A percentile compares a stretch with the other conserved stretches of the same genome.
These are phyloP conservation scores for Mycocentrospora acerina DNA, from an alignment of 2,329 filamentous ascomycete genomes.

Conservation along the genomic window DNA sequence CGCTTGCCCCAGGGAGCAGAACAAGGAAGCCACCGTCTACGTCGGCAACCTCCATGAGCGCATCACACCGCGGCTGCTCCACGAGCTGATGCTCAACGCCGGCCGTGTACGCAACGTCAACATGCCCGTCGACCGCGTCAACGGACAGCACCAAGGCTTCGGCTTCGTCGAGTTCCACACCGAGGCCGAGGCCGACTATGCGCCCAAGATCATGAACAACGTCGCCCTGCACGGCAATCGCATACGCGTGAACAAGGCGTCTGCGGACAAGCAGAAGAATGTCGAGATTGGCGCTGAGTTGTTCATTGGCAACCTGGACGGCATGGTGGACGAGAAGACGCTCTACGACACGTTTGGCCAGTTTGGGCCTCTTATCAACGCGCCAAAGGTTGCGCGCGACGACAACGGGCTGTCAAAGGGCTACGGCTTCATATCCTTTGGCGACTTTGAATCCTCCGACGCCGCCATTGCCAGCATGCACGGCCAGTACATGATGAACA, in stretches of 20 bases:
- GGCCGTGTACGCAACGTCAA: conserved; percentile 98
- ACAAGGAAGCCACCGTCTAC: conserved; percentile 97
- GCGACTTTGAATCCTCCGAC: conserved; percentile 90
- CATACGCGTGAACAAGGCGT: conserved; percentile 92
- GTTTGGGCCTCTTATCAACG: conserved; percentile 80
- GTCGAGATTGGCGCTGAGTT: conserved; percentile 95
- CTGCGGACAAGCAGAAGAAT: conserved; percentile 90
- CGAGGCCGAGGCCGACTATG: conserved; percentile 95
- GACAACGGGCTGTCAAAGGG: conserved; percentile 88
- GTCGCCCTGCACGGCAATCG: conserved; percentile 91
- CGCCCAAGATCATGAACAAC: conserved; percentile 94
- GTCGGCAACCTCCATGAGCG: conserved; percentile 98
- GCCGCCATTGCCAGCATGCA: conserved; percentile 91
- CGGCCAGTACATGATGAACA: conserved; percentile 94
- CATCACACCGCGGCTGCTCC: conserved; percentile 83
- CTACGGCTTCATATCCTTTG: conserved; percentile 93
- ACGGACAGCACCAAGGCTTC: conserved; percentile 94
- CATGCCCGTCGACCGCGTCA: conserved; percentile 96
- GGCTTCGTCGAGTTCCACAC: conserved; percentile 98
- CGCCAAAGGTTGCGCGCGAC: conserved; percentile 87
- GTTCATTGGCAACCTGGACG: conserved; percentile 93
- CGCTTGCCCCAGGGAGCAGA: conserved; percentile 65
- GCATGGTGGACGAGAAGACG: conserved; percentile 92
- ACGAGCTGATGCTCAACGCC: conserved; percentile 98
- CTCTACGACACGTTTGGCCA: conserved; percentile 93